Conservation (phyloP, 805 yeast species). For the Ogataea zsoltii region DNA sequence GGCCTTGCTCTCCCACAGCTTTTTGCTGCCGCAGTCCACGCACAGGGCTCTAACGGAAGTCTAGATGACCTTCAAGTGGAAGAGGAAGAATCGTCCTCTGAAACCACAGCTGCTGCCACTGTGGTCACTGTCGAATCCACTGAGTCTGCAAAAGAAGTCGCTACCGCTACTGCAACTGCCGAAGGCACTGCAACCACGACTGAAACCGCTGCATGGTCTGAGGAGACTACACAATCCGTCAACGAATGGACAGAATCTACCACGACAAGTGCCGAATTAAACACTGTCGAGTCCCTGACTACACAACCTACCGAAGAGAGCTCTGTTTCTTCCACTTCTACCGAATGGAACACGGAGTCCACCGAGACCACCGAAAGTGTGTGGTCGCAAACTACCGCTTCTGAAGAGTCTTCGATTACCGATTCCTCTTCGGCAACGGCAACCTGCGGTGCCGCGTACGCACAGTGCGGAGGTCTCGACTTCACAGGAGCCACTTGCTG, state of each 20-base stretch:
- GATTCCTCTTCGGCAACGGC: conserved; percentile 9
- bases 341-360: background rate
- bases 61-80: conserved; percentile 15
- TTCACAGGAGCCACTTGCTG: conserved; percentile 31
- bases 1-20: conserved; percentile 16
- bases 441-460: conserved; percentile 30
- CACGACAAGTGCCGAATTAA: background rate
- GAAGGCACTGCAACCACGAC: background rate
- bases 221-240: background rate
- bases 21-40: conserved; percentile 7
- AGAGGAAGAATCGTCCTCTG: conserved; percentile 6
- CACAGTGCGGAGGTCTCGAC: conserved; percentile 33
- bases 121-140: conserved; percentile 1
- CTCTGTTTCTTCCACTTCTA: background rate
- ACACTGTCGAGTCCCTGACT: background rate
- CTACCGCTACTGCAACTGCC: conserved; percentile 11
- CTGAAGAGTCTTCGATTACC: background rate
- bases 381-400: too few species aligned
- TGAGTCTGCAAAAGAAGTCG: background rate
- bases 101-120: conserved; percentile 8
- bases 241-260: background rate
- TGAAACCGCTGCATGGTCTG: too few species aligned
- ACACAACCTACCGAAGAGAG: too few species aligned
- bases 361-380: background rate
- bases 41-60: conserved; percentile 18